These are phyloP conservation scores for Colletotrichum noveboracense DNA, from an alignment of 2,329 filamentous ascomycete genomes.

Conservation along the genomic window DNA sequence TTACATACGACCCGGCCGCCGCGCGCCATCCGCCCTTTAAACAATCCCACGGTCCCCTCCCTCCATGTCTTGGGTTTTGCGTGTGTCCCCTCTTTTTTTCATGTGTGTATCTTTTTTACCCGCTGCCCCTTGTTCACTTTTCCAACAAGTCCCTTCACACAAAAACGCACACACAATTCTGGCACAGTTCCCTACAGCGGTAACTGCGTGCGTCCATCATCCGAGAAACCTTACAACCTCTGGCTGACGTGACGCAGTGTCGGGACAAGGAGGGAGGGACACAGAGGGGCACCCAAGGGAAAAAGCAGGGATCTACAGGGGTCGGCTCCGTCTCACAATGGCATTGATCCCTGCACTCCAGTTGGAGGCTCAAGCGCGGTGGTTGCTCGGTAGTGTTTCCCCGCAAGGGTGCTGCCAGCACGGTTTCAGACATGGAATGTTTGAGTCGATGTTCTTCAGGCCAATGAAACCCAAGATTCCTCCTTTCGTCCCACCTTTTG, in stretches of 20 bases:
- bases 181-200: neutral
- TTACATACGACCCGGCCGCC: neutral
- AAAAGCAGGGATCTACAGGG: slow-evolving; percentile 11
- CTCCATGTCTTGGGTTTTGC: neutral
- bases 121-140: neutral
- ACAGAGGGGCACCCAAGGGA: neutral
- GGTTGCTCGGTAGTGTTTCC: neutral
- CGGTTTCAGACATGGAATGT: slow-evolving; percentile 16
- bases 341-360: slow-evolving; percentile 20
- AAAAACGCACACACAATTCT: neutral
- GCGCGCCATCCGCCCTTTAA: slow-evolving; percentile 10
- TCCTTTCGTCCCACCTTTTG: slow-evolving; percentile 10
- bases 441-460: slow-evolving; percentile 11
- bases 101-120: neutral
- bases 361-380: slow-evolving; percentile 17
- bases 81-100: neutral
- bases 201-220: neutral
- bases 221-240: slow-evolving; percentile 4
- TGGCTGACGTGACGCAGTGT: slow-evolving; percentile 13
- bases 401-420: slow-evolving; percentile 9
- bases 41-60: neutral
- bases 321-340: slow-evolving; percentile 15
- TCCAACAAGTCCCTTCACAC: neutral
- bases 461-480: slow-evolving; percentile 9
- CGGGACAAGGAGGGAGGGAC: neutral